Evolutionary conservation across 179 eudicot species (phyloP).

Genomic region (Beta lomatogona): DNA sequence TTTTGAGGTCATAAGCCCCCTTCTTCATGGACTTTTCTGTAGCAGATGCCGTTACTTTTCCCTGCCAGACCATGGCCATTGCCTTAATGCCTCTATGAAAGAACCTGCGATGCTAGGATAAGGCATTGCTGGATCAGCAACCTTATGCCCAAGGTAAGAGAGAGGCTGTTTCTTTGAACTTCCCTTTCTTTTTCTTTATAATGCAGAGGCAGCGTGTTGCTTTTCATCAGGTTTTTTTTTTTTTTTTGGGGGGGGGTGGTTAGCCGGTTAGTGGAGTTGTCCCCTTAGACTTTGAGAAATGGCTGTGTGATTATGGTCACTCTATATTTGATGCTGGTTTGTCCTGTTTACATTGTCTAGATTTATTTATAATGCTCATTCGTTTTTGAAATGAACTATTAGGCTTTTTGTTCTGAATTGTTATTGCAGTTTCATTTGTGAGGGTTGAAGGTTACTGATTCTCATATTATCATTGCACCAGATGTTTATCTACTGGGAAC

Average conservation of each 20-base stretch:
- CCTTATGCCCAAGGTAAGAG: background rate
- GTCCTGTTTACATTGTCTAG: background rate
- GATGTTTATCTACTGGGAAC: conserved; percentile 93
- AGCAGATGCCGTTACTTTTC: background rate
- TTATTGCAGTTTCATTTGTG: background rate
- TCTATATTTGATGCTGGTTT: background rate
- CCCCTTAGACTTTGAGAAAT: background rate
- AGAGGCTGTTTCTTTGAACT: background rate
- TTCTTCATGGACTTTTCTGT: background rate
- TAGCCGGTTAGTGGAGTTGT: no score
- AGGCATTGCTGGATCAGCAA: background rate
- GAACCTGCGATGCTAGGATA: background rate
- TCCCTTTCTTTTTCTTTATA: background rate
- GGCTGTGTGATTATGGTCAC: background rate
- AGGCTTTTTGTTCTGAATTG: background rate
- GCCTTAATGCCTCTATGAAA: background rate
- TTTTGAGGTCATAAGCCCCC: background rate
- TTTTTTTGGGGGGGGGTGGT: no score
- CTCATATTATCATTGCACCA: conserved; percentile 26
- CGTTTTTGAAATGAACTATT: background rate
- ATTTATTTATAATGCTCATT: background rate
- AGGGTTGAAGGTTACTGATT: conserved; percentile 18
- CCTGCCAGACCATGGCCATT: background rate
- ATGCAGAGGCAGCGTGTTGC: background rate
- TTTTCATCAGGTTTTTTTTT: no score